These are phyloP conservation scores for Rubia tinctorum DNA, from an alignment of 305 asterid species.

Conservation along the genomic window DNA sequence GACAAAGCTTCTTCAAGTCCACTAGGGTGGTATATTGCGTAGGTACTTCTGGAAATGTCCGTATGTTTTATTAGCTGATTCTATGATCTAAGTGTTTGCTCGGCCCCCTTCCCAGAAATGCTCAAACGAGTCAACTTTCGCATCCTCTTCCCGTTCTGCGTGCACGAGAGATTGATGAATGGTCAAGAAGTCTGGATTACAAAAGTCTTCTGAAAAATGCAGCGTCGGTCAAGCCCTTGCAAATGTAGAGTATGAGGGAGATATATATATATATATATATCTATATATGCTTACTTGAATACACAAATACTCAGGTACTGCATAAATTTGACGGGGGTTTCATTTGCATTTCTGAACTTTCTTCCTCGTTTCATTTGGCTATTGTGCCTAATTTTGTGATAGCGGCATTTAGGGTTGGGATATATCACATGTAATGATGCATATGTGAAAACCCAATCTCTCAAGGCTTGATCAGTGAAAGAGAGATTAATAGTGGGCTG, in stretches of 20 bases:
- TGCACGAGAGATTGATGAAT: conserved; percentile 93
- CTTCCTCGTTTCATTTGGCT: background rate
- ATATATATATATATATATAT: conserved; percentile 17
- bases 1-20: conserved; percentile 93
- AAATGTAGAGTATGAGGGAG: conserved; percentile 28
- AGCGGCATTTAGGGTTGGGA: background rate
- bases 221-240: conserved; percentile 34
- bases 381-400: background rate
- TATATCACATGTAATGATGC: too few relatives aligned
- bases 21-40: conserved; percentile 93
- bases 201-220: conserved; percentile 58
- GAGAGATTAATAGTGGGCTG: background rate
- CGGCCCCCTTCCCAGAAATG: conserved; percentile 53
- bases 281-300: background rate
- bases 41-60: background rate
- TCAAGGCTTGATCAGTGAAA: background rate
- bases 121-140: conserved; percentile 95
- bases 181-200: conserved; percentile 89
- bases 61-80: background rate
- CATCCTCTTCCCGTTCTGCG: conserved; percentile 96
- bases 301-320: conserved; percentile 1
- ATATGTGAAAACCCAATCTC: background rate
- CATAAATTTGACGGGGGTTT: background rate
- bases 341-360: background rate
- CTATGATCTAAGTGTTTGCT: conserved; percentile 1